A percentile compares a stretch with the other conserved stretches of the same genome.
Conservation (phyloP, 208 protist species). For the Blechomonas ayalai region DNA sequence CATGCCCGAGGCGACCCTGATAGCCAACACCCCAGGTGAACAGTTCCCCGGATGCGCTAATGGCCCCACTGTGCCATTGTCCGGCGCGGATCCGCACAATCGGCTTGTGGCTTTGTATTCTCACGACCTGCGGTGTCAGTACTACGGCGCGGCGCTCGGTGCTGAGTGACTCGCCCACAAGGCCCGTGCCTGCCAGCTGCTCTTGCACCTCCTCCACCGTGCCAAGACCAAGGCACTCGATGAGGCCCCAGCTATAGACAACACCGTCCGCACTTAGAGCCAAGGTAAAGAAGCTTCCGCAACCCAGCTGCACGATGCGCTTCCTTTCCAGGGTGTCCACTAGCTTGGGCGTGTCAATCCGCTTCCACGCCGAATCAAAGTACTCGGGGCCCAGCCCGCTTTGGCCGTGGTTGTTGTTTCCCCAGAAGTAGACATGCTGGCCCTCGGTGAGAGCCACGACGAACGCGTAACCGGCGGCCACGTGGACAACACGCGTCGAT, state of each 20-base stretch:
- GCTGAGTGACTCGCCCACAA: conserved; percentile 68
- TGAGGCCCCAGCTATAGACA: conserved; percentile 81
- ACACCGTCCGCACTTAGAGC: conserved; percentile 53
- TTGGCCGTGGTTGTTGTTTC: conserved; percentile 89
- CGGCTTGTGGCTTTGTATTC: conserved; percentile 21
- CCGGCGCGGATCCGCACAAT: conserved; percentile 72
- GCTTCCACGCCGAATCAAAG: conserved; percentile 48
- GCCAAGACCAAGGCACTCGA: conserved; percentile 79
- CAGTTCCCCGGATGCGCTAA: conserved; percentile 67
- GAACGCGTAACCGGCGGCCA: conserved; percentile 78
- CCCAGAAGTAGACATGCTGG: conserved; percentile 85
- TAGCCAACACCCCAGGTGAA: conserved; percentile 88
- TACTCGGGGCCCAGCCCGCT: conserved; percentile 55
- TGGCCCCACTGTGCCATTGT: conserved; percentile 83
- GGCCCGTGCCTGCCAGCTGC: conserved; percentile 11
- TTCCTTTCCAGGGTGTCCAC: conserved; percentile 61
- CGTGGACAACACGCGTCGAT: conserved; percentile 29
- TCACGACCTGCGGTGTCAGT: conserved; percentile 58
- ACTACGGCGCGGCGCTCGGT: conserved; percentile 71
- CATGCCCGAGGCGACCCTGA: conserved; percentile 77
- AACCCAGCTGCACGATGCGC: conserved; percentile 66
- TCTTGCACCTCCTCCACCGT: conserved; percentile 42
- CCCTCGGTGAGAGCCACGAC: conserved; percentile 65
- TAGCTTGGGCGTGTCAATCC: conserved; percentile 61
- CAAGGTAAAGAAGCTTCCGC: conserved; percentile 81